Conservation (phyloP, 768 basidiomycete species). For the Clavaria fumosa region DNA sequence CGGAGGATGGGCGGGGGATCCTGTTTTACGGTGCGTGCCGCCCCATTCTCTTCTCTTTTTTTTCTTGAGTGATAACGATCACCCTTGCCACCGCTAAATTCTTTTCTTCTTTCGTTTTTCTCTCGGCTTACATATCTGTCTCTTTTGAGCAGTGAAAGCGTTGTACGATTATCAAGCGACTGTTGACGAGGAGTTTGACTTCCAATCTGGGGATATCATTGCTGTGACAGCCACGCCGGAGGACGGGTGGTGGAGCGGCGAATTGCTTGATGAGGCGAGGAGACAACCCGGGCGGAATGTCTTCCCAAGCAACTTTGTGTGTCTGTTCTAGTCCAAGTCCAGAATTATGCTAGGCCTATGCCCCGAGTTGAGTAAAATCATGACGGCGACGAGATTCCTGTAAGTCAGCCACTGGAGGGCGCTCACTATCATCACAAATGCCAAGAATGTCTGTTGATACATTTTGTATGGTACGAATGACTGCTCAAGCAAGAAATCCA, state of each 20-base stretch:
- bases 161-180: slow-evolving; percentile 76
- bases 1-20: slow-evolving; percentile 69
- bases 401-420: too few species aligned
- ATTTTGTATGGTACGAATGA: too few species aligned
- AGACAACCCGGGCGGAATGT: slow-evolving; percentile 58
- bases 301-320: slow-evolving; percentile 84
- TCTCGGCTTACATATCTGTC: too few species aligned
- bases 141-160: slow-evolving; percentile 73
- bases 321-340: slow-evolving; percentile 62
- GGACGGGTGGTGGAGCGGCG: slow-evolving; percentile 97
- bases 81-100: too few species aligned
- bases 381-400: too few species aligned
- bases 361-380: too few species aligned
- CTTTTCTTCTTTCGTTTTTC: too few species aligned
- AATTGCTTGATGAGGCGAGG: slow-evolving; percentile 61
- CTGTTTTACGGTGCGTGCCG: slow-evolving; percentile 69
- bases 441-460: too few species aligned
- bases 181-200: slow-evolving; percentile 90
- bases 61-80: too few species aligned
- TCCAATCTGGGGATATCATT: slow-evolving; percentile 89
- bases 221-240: slow-evolving; percentile 89
- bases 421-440: too few species aligned
- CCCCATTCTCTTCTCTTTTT: neutral
- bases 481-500: too few species aligned
- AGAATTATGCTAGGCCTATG: too few species aligned